Conservation (phyloP, 2,329 filamentous ascomycete species). For the Aspergillus alliaceus region DNA sequence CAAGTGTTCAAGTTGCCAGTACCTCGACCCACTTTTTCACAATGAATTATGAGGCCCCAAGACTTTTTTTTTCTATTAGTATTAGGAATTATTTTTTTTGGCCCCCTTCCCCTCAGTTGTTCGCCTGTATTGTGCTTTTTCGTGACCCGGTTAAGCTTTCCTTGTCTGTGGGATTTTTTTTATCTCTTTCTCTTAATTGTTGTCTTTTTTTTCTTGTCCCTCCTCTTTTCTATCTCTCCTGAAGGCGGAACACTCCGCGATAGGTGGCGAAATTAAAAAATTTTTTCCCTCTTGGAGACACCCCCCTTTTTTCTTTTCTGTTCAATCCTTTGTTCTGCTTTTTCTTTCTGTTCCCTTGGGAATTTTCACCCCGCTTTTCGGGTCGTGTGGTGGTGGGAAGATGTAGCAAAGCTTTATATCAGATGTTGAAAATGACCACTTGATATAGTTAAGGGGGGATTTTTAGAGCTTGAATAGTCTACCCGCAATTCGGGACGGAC, state of each 20-base stretch:
- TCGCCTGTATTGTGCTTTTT: slow-evolving; percentile 7
- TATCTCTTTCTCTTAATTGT: slow-evolving; percentile 5
- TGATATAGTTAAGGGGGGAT: slow-evolving; percentile 16
- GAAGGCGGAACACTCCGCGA: slow-evolving; percentile 17
- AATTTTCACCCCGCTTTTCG: slow-evolving; percentile 6
- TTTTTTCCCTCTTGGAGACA: slow-evolving; percentile 3
- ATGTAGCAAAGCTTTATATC: slow-evolving; percentile 2
- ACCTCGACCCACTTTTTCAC: slow-evolving; percentile 19
- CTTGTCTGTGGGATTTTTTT: slow-evolving; percentile 13
- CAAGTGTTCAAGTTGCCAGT: too few species aligned
- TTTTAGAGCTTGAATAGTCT: slow-evolving; percentile 34
- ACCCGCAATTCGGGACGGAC: slow-evolving; percentile 34
- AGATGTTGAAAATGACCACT: slow-evolving; percentile 20
- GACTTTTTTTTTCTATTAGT: slow-evolving; percentile 5
- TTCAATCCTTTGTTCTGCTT: slow-evolving; percentile 8
- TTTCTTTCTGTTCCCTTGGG: slow-evolving; percentile 2
- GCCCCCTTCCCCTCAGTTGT: slow-evolving; percentile 21
- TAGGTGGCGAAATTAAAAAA: slow-evolving; percentile 20
- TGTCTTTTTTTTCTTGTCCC: slow-evolving; percentile 4
- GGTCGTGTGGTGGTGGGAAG: slow-evolving; percentile 14
- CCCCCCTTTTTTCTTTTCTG: slow-evolving; percentile 11
- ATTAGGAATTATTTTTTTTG: slow-evolving; percentile 8
- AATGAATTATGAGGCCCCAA: slow-evolving; percentile 15
- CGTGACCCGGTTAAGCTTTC: slow-evolving; percentile 26
- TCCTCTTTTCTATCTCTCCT: slow-evolving; percentile 6